phyloP scores from a whole-genome alignment of 495 filamentous ascomycete genomes.

The Penicillium salamii region DNA sequence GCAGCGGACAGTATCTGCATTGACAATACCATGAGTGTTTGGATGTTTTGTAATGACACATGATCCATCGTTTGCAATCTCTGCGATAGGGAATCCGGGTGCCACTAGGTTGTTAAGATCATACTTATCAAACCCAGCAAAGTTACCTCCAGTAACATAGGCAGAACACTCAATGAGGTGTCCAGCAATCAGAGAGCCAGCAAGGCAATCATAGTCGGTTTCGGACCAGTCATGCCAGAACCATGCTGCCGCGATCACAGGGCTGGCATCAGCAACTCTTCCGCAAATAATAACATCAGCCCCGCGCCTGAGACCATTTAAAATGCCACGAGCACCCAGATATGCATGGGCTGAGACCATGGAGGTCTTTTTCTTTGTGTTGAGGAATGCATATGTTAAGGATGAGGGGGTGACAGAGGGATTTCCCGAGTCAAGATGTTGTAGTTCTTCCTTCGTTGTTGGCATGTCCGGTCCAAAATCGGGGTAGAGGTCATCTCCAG shows the following conservation, averaged over 20 bases:
- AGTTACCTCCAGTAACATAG: slow-evolving; percentile 54
- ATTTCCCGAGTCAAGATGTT: no score
- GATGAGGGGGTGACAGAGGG: slow-evolving; percentile 6
- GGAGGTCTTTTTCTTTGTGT: slow-evolving; percentile 9
- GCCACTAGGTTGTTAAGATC: slow-evolving; percentile 28
- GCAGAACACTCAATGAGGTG: slow-evolving; percentile 53
- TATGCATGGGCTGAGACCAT: slow-evolving; percentile 38
- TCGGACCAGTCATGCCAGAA: slow-evolving; percentile 40
- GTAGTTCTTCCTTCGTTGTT: slow-evolving; percentile 9
- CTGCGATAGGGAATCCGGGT: slow-evolving; percentile 40
- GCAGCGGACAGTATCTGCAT: slow-evolving; percentile 42
- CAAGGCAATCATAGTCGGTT: slow-evolving; percentile 39
- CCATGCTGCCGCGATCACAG: slow-evolving; percentile 45
- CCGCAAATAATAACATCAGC: slow-evolving; percentile 56
- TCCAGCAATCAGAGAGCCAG: slow-evolving; percentile 44
- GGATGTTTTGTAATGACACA: slow-evolving; percentile 31
- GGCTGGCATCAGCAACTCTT: slow-evolving; percentile 48
- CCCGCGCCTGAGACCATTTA: slow-evolving; percentile 37
- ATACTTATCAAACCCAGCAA: slow-evolving; percentile 44
- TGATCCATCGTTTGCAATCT: slow-evolving; percentile 25
- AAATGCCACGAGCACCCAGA: slow-evolving; percentile 47
- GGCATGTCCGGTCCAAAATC: slow-evolving; percentile 28
- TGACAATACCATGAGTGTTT: slow-evolving; percentile 22
- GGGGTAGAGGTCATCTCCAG: slow-evolving; percentile 43
- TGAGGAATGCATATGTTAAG: slow-evolving; percentile 25